Conservation (phyloP, 805 yeast genomes). For the Ogataea saltuana region DNA sequence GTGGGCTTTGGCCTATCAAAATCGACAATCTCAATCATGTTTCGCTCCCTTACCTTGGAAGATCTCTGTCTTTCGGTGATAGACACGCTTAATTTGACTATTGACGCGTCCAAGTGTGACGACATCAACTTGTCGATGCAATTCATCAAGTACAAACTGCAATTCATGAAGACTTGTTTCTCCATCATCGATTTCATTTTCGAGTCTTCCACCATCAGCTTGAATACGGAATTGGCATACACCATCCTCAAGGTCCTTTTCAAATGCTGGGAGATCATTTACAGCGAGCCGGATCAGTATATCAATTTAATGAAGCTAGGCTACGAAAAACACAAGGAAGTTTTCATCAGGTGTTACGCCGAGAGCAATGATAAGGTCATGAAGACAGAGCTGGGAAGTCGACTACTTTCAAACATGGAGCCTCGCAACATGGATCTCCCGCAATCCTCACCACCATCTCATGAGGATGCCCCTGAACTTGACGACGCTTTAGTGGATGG, state of each 20-base stretch:
- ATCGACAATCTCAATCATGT: slow-evolving; percentile 11
- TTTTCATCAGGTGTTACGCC: slow-evolving; percentile 22
- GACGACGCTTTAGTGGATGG: slow-evolving; percentile 28
- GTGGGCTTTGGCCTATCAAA: slow-evolving; percentile 7
- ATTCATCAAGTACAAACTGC: slow-evolving; percentile 29
- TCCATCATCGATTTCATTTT: slow-evolving; percentile 15
- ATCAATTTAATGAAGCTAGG: slow-evolving; percentile 18
- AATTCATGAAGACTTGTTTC: slow-evolving; percentile 26
- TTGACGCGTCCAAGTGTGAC: slow-evolving; percentile 31
- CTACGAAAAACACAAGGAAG: slow-evolving; percentile 10
- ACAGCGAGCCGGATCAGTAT: slow-evolving; percentile 15
- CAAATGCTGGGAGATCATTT: slow-evolving; percentile 24
- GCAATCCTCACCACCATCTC: slow-evolving; percentile 9
- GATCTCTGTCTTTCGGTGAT: slow-evolving; percentile 28
- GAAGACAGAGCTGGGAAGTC: slow-evolving; percentile 15
- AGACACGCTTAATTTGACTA: slow-evolving; percentile 21
- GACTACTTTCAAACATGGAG: neutral
- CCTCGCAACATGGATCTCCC: neutral
- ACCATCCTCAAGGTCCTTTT: slow-evolving; percentile 28
- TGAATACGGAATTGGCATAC: slow-evolving; percentile 24
- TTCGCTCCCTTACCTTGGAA: slow-evolving; percentile 21
- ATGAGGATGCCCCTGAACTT: slow-evolving; percentile 12
- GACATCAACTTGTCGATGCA: slow-evolving; percentile 34
- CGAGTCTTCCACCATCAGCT: slow-evolving; percentile 3
- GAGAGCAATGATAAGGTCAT: slow-evolving; percentile 14